These are phyloP conservation scores for Phytophthora hibernalis DNA, from an alignment of 352 stramenopile genomes.

Conservation along the genomic window DNA sequence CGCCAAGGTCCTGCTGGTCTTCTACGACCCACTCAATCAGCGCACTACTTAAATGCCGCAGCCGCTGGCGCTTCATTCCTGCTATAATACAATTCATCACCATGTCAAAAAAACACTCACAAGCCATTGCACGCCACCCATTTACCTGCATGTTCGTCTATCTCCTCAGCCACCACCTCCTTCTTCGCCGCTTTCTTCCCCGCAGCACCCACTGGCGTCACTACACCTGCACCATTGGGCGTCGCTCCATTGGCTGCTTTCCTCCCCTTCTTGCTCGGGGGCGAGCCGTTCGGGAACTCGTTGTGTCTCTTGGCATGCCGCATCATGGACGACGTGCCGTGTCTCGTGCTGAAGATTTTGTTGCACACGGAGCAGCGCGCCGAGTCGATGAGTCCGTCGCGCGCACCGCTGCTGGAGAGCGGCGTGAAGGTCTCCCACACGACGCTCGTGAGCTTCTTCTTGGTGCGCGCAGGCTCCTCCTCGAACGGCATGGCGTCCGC, in stretches of 20 bases:
- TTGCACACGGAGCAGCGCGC: conserved; percentile 79
- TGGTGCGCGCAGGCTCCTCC: conserved; percentile 66
- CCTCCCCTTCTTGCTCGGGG: conserved; percentile 58
- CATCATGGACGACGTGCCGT: conserved; percentile 87
- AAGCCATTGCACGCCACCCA: conserved; percentile 1
- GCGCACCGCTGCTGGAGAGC: conserved; percentile 65
- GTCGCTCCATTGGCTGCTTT: conserved; percentile 45
- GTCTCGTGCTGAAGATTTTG: conserved; percentile 83
- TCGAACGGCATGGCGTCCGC: conserved; percentile 65
- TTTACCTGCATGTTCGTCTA: conserved; percentile 74
- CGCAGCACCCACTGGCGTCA: background rate
- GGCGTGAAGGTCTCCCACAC: conserved; percentile 87
- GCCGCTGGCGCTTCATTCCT: conserved; percentile 74
- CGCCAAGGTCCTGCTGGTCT: conserved; percentile 69
- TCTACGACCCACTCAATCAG: conserved; percentile 82
- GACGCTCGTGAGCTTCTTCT: conserved; percentile 86
- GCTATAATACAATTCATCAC: conserved; percentile 3
- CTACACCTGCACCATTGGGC: conserved; percentile 28
- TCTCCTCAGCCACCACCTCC: conserved; percentile 41
- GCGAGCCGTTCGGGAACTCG: conserved; percentile 65
- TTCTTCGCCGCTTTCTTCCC: conserved; percentile 71
- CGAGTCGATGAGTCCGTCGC: conserved; percentile 74
- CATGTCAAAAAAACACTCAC: conserved; percentile 3
- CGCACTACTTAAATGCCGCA: conserved; percentile 65
- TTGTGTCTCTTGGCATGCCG: conserved; percentile 80